Evolutionary conservation across 2,329 filamentous ascomycete genomes (phyloP), one percentile per base, ranked within the genome.

Genomic region (Diaporthe australafricana): DNA sequence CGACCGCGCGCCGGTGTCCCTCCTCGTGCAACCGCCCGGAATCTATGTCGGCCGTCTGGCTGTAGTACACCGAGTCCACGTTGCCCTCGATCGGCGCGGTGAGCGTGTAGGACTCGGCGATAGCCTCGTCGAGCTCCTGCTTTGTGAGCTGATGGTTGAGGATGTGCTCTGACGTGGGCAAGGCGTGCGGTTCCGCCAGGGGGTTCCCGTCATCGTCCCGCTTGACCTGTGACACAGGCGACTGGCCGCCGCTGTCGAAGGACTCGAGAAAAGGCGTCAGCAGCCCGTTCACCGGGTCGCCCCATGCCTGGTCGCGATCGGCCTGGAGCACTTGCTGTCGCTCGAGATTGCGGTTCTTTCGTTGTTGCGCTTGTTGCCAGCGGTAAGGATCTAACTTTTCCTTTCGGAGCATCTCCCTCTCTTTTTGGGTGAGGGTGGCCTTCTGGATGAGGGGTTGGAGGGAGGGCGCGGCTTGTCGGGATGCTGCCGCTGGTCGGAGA

Each of bases 231-330:
- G 83, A 84, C 4, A 79, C 56, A 5, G 81, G 56, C 2, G 79
- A 80, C 75, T 89, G 87, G 68, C 87, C 88, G 27, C 88, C 91
- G 12, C 88, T 89, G 79, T 94, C 92, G 77, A 98, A 91, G 3
- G 94, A 95, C 83, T 94, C 88, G 77, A 98, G 84, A 79, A 98
- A 98, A 38, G 95, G 89, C 20, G 96, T 98, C 47, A 88, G 83
- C 72, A 91, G 87, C 79, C 96, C 96, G 77, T 92, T 89, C 75
- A 99, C 86, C 1, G 95, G 93, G 81, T 97, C 90, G 65, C 96
- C 96, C 75, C 92, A 86, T 56, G 87, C 87, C 57, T 87, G 87
- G 72, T 89, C 86, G 72, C 94, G 90, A 79, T 91, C 86, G 75
- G 89, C 84, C 73, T 90, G 82, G 70, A 98, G 88, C 74, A 91